Conservation (phyloP, 768 basidiomycete species). For the Sarcodon aspratus region DNA sequence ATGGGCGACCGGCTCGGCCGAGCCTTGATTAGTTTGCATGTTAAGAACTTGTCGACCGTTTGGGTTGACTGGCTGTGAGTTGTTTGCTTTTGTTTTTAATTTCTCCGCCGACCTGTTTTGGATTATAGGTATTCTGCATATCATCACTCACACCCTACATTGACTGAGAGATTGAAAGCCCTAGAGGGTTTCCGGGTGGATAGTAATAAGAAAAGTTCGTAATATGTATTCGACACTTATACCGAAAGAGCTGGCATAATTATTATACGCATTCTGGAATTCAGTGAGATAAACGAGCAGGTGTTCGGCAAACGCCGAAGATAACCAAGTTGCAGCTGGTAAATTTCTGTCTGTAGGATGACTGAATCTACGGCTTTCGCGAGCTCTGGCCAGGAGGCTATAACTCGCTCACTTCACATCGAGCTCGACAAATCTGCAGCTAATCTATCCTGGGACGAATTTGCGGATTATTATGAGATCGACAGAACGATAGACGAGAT, state of each 20-base stretch:
- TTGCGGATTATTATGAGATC: constrained; percentile 70
- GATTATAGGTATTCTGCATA: constrained; percentile 78
- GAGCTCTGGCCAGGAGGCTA: constrained; percentile 52
- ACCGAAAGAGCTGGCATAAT: neutral
- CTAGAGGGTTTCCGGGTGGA: constrained; percentile 36
- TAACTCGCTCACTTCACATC: constrained; percentile 41
- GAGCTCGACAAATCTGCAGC: constrained; percentile 18
- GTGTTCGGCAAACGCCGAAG: too few species aligned
- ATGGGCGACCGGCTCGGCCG: constrained; percentile 80
- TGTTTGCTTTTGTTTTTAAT: constrained; percentile 3
- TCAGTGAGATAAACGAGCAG: too few species aligned
- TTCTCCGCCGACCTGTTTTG: neutral
- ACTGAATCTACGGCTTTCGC: constrained; percentile 27
- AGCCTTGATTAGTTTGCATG: constrained; percentile 78
- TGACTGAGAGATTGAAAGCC: constrained; percentile 80
- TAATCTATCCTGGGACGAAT: constrained; percentile 22
- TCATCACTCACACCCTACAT: constrained; percentile 91
- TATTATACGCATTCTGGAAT: neutral
- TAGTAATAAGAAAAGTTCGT: constrained; percentile 13
- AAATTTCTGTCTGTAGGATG: constrained; percentile 10
- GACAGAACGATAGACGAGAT: constrained; percentile 54
- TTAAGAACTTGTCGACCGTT: constrained; percentile 86
- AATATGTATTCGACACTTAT: neutral
- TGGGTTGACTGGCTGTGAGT: constrained; percentile 90
- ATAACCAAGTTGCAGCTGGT: neutral